Base-by-base conservation (phyloP, 2,329 filamentous ascomycete species). In the Drechslerella stenobrocha region DNA sequence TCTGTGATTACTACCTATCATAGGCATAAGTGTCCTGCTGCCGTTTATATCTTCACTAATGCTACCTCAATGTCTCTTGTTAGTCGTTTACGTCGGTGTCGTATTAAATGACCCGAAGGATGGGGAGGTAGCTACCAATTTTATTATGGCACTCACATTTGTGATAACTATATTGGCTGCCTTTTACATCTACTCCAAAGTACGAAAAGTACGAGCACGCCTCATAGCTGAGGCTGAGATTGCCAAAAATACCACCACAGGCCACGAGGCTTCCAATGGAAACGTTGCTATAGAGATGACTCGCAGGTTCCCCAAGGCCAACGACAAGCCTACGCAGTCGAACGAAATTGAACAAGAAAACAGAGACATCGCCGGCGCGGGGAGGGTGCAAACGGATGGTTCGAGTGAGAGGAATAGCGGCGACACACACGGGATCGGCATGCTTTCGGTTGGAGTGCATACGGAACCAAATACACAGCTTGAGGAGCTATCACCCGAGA, bases 61-160 rank as follows among this genome's bases (percentile, higher is more conserved):
- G 15, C 9, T 6, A 46, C 23, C 22, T 13, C 28, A 20, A 47
- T 37, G 24, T 15, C 15, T 26, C 9, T 35, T 35, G 24, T 34
- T 48, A 57, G 74, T 78, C 48, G 77, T 79, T 32, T 78, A 78
- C 63, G 71, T 78, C 3, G 77, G 77, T 37, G 76, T 78, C 9
- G 74, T 78, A 3, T 57, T 69, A 40, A 63, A 69, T 30, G 48
- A 69, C 52, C 64, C 64, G 5, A 45, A 42, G 4, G 42, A 57
- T 20, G 56, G 57, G n/a, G 46, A 69, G n/a, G 24, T 52, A 6
- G 73, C 75, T 44, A 75, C 78, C 71, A 75, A 74, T 53, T 70
- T 77, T 20, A 73, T 78, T 1, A 74, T 78, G 28, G 74, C 69
- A 30, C 66, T 75, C 11, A 76, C 76, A 0, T 75, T 75, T 18